phyloP scores from a whole-genome alignment of 2,329 filamentous ascomycete genomes.

The Stachybotrys elegans region DNA sequence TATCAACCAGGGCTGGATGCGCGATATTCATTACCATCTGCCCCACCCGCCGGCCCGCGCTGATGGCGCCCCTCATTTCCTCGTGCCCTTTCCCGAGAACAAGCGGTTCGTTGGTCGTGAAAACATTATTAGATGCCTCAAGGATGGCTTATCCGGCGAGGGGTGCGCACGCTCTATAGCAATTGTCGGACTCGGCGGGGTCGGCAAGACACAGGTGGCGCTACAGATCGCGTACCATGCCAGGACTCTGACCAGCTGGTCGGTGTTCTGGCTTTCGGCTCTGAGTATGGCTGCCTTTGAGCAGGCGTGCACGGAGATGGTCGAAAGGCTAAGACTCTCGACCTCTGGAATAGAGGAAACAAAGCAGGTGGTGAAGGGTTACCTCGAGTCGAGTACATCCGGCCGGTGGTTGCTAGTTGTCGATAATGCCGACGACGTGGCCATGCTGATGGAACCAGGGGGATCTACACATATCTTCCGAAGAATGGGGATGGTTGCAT shows the following conservation, averaged over 20 bases:
- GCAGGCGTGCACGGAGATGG: conserved; percentile 30
- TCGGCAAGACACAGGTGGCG: no score
- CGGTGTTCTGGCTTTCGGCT: conserved; percentile 39
- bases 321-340: conserved; percentile 22
- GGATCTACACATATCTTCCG: conserved; percentile 25
- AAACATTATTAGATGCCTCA: no score
- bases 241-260: no score
- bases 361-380: conserved; percentile 50
- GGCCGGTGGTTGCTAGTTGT: conserved; percentile 35
- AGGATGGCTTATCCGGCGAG: no score
- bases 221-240: no score
- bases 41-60: no score
- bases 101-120: no score
- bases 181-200: no score
- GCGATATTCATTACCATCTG: no score
- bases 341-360: conserved; percentile 49
- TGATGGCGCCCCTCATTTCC: no score
- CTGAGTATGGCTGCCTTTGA: conserved; percentile 31
- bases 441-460: conserved; percentile 14
- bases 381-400: conserved; percentile 19
- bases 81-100: no score
- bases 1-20: background rate
- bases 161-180: no score
- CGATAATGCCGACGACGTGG: conserved; percentile 35
- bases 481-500: conserved; percentile 22